Percentiles rank a stretch among this genome's conserved stretches.
These are phyloP conservation scores for Leucosporidium yakuticum DNA, from an alignment of 768 basidiomycete species.

Conservation along the genomic window DNA sequence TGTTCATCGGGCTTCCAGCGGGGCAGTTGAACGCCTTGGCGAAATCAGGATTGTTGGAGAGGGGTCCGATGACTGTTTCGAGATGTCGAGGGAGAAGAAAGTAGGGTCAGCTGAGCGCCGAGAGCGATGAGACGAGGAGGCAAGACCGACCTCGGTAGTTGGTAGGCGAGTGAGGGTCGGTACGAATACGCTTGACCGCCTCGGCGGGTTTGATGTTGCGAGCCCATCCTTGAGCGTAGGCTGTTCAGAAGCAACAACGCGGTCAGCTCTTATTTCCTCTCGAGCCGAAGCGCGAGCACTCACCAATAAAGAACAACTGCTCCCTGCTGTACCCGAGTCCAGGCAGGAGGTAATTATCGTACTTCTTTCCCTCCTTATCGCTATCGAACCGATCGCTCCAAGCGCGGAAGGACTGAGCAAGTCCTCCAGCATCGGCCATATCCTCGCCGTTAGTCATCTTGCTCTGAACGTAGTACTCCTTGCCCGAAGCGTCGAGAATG, in stretches of 20 bases:
- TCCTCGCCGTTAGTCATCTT: conserved; percentile 83
- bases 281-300: neutral
- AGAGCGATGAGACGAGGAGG: too few species aligned
- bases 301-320: conserved; percentile 40
- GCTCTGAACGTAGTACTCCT: conserved; percentile 68
- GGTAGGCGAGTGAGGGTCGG: conserved; percentile 33
- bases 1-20: conserved; percentile 26
- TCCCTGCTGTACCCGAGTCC: conserved; percentile 34
- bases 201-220: conserved; percentile 30
- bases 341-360: conserved; percentile 34
- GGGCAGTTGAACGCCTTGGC: conserved; percentile 35
- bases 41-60: conserved; percentile 34
- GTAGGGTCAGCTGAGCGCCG: neutral
- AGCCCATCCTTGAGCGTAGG: conserved; percentile 37
- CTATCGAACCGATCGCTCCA: conserved; percentile 58
- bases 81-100: neutral
- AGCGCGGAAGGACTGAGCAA: conserved; percentile 81
- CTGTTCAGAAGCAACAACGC: neutral
- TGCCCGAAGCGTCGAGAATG: conserved; percentile 78
- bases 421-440: conserved; percentile 69
- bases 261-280: neutral
- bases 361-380: conserved; percentile 27
- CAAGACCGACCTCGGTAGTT: conserved; percentile 16
- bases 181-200: conserved; percentile 19
- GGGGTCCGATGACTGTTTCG: conserved; percentile 31